Evolutionary conservation across 2,329 filamentous ascomycete genomes (phyloP), one percentile per base, ranked within the genome.

Genomic region (Claviceps digitariae): DNA sequence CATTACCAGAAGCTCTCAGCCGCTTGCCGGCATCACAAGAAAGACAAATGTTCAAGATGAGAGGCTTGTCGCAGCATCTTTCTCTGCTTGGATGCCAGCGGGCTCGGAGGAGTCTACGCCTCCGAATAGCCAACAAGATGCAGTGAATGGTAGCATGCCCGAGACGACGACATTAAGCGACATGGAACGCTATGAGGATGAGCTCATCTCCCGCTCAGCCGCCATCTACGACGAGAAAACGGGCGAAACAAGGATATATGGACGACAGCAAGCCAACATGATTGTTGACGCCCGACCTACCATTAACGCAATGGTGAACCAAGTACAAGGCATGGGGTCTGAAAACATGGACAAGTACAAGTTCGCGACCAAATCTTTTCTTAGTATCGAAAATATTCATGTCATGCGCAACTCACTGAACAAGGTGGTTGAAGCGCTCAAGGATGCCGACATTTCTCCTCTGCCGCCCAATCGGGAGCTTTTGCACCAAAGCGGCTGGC

Each of bases 271-370:
- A 65, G 82, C 82, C 57, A 98, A 97, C 63, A 72, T 97, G 55
- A 98, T 98, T 60, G 90, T 98, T 46, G 93, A 98, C 72, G 93
- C 93, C 46, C 82, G 93, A 47, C 93, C 93, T 17, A 93, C 86
- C 3, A 84, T 98, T 60, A 98, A 98, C 66, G 93, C 93, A 21
- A 83, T 90, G 60, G 90, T 90, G 7, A 97, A 96, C 79, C 90
- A 96, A 66, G 87, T 90, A 4, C 83, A 91, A 58, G 93, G 93
- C 7, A 83, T 90, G 66, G 93, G 93, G 2, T 95, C 91, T 0
- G 93, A 98, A 69, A 95, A 96, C 63, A 96, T 97, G 87, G 88
- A 95, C 58, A 86, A 95, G 68, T 98, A 98, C 72, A 88, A 86
- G 57, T 91, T 90, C 62, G 89, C 90, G 17, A 85, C 84, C 55